Conservation (phyloP, 495 filamentous ascomycete species). For the Penicillium verhagenii region DNA sequence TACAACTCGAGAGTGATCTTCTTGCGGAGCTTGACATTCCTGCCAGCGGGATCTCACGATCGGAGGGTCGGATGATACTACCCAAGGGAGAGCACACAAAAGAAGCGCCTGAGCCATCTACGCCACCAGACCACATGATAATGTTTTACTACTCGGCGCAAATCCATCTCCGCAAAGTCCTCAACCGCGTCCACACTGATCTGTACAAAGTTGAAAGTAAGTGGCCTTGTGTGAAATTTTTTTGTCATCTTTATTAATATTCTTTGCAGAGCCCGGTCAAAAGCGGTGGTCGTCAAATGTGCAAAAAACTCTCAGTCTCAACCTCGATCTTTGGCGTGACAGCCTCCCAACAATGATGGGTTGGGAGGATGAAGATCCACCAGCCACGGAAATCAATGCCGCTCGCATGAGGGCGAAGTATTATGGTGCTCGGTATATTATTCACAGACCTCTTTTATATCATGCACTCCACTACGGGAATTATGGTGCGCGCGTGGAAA, state of each 20-base stretch:
- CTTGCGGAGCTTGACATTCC: slow-evolving; percentile 84
- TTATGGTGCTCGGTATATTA: slow-evolving; percentile 88
- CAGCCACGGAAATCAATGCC: slow-evolving; percentile 71
- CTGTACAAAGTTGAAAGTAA: slow-evolving; percentile 64
- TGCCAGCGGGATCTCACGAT: slow-evolving; percentile 72
- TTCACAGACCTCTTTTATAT: slow-evolving; percentile 77
- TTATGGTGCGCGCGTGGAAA: slow-evolving; percentile 23
- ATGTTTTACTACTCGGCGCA: slow-evolving; percentile 84
- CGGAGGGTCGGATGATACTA: slow-evolving; percentile 65
- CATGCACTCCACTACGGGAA: slow-evolving; percentile 55
- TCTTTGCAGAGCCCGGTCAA: slow-evolving; percentile 18
- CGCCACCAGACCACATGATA: slow-evolving; percentile 45
- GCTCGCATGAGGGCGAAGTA: slow-evolving; percentile 91
- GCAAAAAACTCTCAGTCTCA: slow-evolving; percentile 41
- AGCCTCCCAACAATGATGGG: slow-evolving; percentile 47
- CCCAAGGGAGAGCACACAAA: slow-evolving; percentile 47
- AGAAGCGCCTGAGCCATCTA: slow-evolving; percentile 35
- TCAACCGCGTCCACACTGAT: slow-evolving; percentile 80
- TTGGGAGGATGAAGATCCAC: slow-evolving; percentile 69
- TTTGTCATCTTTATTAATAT: background rate
- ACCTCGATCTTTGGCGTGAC: slow-evolving; percentile 50
- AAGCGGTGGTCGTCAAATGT: slow-evolving; percentile 32
- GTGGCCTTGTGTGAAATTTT: background rate
- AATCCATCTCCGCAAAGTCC: slow-evolving; percentile 76
- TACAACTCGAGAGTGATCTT: slow-evolving; percentile 95